Evolutionary conservation across 176 grass and related monocot genomes (phyloP), one percentile per base, ranked within the genome.

Genomic region (Musa troglodytarum): DNA sequence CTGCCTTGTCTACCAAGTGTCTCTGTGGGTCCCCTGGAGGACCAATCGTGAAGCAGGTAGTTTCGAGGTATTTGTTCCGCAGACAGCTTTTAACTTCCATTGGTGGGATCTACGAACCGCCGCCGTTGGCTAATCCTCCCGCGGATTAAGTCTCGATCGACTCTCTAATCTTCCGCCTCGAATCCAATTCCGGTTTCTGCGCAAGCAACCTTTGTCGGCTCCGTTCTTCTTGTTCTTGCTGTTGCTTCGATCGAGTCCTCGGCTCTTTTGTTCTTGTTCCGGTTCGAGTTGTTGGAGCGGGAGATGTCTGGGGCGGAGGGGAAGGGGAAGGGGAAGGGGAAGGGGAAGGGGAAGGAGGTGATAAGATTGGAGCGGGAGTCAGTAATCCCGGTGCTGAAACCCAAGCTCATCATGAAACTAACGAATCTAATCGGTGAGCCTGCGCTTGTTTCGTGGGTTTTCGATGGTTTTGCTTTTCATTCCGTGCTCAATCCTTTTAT

Each of bases 31-130:
- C 34, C 3, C 3, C 3, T 43, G 0, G 3, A 43, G 0, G 34
- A 0, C 34, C 34, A 43, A 43, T 43, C 0, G 34, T 43, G 0
- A 43, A 5, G 4, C 4, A 43, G 34, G 34, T 43, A 43, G 0
- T 43, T 6, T 0, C 0, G 0, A 5, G 34, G 34, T 43, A 43
- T 43, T 0, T 0, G 0, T 43, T 3, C 2, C 0, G 2, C 29
- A 0, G 29, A 34, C 29, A 43, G 4, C 34, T 43, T 43, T 43
- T 43, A 43, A 43, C 34, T 43, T 43, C 6, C 6, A 43, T 43
- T 3, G 4, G 34, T 43, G 34, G 0, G 4, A 43, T 43, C 34
- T 43, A 43, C 34, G 34, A 43, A 43, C 34, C 34, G 34, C 0
- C 34, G 3, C 34, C 34, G 34, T 43, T 6, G 34, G 34, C 34